Conservation (phyloP, 2,329 filamentous ascomycete species). For the Cladosporium sp. region DNA sequence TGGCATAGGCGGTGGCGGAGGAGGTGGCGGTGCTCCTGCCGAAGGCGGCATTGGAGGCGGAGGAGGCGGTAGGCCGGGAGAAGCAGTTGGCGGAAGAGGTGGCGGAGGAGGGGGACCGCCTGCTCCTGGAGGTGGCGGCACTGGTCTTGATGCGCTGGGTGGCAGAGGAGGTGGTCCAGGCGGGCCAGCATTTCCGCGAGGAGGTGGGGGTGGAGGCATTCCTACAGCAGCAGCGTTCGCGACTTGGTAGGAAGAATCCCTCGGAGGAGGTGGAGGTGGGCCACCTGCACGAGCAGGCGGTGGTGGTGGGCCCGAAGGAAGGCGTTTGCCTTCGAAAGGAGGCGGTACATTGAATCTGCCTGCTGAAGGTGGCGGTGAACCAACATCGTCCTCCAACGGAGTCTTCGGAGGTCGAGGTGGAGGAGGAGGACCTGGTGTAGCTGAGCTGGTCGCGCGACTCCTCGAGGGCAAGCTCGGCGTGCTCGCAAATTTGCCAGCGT, state of each 20-base stretch:
- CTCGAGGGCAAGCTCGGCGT: constrained; percentile 57
- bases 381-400: constrained; percentile 62
- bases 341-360: constrained; percentile 75
- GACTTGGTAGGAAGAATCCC: constrained; percentile 56
- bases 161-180: constrained; percentile 41
- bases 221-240: constrained; percentile 46
- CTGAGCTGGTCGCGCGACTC: constrained; percentile 46
- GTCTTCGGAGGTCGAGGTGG: constrained; percentile 53
- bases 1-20: constrained; percentile 53
- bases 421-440: constrained; percentile 53
- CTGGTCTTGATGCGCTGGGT: constrained; percentile 32
- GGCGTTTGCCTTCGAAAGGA: constrained; percentile 68
- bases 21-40: constrained; percentile 44
- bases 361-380: constrained; percentile 23
- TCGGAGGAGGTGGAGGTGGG: constrained; percentile 50
- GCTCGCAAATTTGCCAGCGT: constrained; percentile 83
- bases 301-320: constrained; percentile 67
- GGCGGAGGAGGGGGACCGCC: constrained; percentile 47
- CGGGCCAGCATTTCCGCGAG: constrained; percentile 42
- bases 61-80: constrained; percentile 40
- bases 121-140: constrained; percentile 32
- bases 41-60: constrained; percentile 46
- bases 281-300: constrained; percentile 63
- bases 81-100: constrained; percentile 42
- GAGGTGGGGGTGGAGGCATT: constrained; percentile 56